Conservation (phyloP, 495 filamentous ascomycete species). For the Podospora pseudocomata region DNA sequence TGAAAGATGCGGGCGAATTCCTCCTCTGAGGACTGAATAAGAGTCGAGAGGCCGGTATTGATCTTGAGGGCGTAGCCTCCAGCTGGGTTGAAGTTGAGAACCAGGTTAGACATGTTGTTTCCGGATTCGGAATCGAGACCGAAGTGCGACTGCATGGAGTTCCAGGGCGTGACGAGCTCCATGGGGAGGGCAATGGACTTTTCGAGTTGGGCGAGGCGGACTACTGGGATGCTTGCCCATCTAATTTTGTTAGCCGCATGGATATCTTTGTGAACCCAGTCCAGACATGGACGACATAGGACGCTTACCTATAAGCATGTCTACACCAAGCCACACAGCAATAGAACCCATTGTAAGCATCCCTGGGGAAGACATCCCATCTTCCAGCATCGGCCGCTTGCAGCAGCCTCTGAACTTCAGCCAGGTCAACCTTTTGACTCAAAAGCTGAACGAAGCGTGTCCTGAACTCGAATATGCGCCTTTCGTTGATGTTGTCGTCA, state of each 20-base stretch:
- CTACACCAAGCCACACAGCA: slow-evolving; percentile 35
- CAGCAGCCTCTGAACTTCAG: slow-evolving; percentile 25
- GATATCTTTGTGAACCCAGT: no score
- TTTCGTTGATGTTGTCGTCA: slow-evolving; percentile 24
- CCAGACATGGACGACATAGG: background rate
- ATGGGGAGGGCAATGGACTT: slow-evolving; percentile 34
- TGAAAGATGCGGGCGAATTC: slow-evolving; percentile 33
- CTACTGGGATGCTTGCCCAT: slow-evolving; percentile 45
- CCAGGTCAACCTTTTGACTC: slow-evolving; percentile 24
- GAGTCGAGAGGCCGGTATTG: slow-evolving; percentile 33
- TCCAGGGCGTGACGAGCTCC: slow-evolving; percentile 38
- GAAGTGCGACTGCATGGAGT: slow-evolving; percentile 36
- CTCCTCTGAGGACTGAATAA: slow-evolving; percentile 33
- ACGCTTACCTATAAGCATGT: slow-evolving; percentile 36
- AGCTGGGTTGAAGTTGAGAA: slow-evolving; percentile 33
- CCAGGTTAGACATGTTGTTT: slow-evolving; percentile 37
- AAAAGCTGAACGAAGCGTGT: slow-evolving; percentile 22
- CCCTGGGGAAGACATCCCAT: slow-evolving; percentile 29
- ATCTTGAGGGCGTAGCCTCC: slow-evolving; percentile 31
- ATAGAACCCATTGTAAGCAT: slow-evolving; percentile 40
- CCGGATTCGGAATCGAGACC: slow-evolving; percentile 36
- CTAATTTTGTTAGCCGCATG: slow-evolving; percentile 12
- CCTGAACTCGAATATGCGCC: slow-evolving; percentile 14
- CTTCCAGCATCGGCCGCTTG: slow-evolving; percentile 23
- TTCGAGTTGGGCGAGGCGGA: slow-evolving; percentile 41